Evolutionary conservation across 2,329 filamentous ascomycete species (phyloP), one percentile per base, ranked within the genome.

Genomic region (Ophiosphaerella korrae): DNA sequence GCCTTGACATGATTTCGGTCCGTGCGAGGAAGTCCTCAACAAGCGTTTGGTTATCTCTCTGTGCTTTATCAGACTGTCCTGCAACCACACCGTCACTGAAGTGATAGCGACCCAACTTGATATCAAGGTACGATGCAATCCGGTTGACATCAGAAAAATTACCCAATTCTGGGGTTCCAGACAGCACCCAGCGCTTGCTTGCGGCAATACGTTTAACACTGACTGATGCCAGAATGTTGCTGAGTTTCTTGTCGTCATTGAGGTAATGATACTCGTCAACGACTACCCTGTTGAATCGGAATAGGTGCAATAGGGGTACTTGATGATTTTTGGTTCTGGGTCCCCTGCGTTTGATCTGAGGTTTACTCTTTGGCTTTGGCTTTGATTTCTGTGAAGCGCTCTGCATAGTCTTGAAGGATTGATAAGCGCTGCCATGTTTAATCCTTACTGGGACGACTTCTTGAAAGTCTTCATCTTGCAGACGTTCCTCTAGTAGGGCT

Each of bases 251-350:
- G 67, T 13, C 73, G 63, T 38, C 58, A 16, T 76, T 74, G 5
- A 82, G 71, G 54, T 87, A 85, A 1, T 85, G 83, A 57, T 84
- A 88, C 57, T 89, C 86, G 53, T 89, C 86, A 1, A 88, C 74
- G 2, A 88, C 78, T 0, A 88, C 51, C 5, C 86, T 77, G 47
- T 82, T 81, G 64, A 83, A 88, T 2, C 74, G 67, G 62, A 88
- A 88, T 59, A 84, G 78, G 52, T 88, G 84, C 1, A 88, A 62
- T 0, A 84, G 40, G 37, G 66, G 66, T 1, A 59, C 40, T 13
- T 48, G 14, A 5, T 47, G 21, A 7, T 5, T 31, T n/a, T 14
- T 6, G 11, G 6, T 11, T 11, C 26, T 11, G 8, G 26, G 26
- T 29, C 26, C 26, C 26, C 50, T 58, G 11, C 38, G 42, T 38